Base-by-base conservation (phyloP, 306 rosid species). In the Quercus gilva region DNA sequence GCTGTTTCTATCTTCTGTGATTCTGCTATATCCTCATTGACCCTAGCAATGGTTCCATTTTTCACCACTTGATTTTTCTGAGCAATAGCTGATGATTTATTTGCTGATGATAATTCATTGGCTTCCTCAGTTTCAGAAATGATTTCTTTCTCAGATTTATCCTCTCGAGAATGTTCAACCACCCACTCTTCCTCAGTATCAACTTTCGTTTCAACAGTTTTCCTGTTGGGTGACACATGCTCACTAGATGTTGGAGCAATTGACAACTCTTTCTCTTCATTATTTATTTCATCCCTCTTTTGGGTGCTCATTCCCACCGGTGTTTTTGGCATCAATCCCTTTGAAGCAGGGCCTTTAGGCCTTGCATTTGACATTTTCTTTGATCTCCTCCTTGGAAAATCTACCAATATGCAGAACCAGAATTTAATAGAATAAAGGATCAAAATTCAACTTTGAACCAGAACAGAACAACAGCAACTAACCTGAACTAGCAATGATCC, bases 381-480 rank as follows among this genome's bases (percentile, higher is more conserved):
- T 58, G n/a, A 88, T 80, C 89, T 88, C 83, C 83, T 92, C 84
- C 88, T 79, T 31, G 97, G 84, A 84, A 81, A 93, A 76, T 93
- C 98, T 93, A 73, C 49, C 76, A 67, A 76, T 59, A 59, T 11
- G 67, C 70, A 75, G 59, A 71, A 49, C 53, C 70, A 59, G 76
- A 55, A 37, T 51, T 37, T 7, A 69, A 35, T 33, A 21, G 6
- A 25, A 21, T 21, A 10, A 79, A 79, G 23, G 9, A 71, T 13
- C 31, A 55, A 64, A 21, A 8, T 65, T 31, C 9, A 65, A 31
- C 69, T 19, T 68, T 25, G 41, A 35, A 31, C 33, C 74, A 57
- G 75, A 55, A 61, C 51, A 69, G 53, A 57, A 55, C 2, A 68
- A 4, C 65, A 74, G 84, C 78, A 81, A 71, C 84, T 84, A 69